These are phyloP conservation scores for Pythium pyrilobum DNA, from an alignment of 352 stramenopile species.

Conservation along the genomic window DNA sequence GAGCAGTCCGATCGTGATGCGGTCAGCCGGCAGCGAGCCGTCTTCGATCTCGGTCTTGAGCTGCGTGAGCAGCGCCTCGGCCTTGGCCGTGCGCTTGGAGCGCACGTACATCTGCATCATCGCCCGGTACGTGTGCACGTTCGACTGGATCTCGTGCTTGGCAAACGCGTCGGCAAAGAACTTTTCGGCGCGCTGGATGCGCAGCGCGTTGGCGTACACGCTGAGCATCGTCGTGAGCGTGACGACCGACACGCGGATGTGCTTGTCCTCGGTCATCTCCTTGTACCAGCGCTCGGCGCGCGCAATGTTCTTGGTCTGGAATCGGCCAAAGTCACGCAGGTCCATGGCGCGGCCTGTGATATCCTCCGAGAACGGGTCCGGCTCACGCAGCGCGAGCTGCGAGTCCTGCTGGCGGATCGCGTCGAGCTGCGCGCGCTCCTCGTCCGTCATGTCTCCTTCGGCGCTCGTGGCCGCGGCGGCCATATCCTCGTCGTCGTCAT, in stretches of 20 bases:
- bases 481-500: slow-evolving; percentile 31
- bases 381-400: slow-evolving; percentile 15
- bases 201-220: slow-evolving; percentile 75
- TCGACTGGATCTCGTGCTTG: slow-evolving; percentile 34
- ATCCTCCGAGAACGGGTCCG: slow-evolving; percentile 31
- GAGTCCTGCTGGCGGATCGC: slow-evolving; percentile 32
- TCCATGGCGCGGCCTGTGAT: slow-evolving; percentile 57
- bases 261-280: slow-evolving; percentile 50
- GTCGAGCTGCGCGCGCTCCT: slow-evolving; percentile 29
- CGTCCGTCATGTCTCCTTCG: slow-evolving; percentile 27
- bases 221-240: slow-evolving; percentile 75
- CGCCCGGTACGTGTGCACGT: slow-evolving; percentile 64
- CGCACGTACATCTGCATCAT: slow-evolving; percentile 83
- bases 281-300: slow-evolving; percentile 54
- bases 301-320: slow-evolving; percentile 66
- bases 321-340: slow-evolving; percentile 56
- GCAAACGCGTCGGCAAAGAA: slow-evolving; percentile 49
- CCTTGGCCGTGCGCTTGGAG: slow-evolving; percentile 49
- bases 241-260: slow-evolving; percentile 33
- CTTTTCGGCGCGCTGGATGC: slow-evolving; percentile 38
- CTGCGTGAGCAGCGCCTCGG: slow-evolving; percentile 42
- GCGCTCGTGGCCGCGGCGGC: slow-evolving; percentile 15
- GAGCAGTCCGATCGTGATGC: slow-evolving; percentile 54
- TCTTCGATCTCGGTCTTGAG: slow-evolving; percentile 36
- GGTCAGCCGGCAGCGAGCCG: slow-evolving; percentile 50